Base-by-base conservation (phyloP, 164 flowering plant species). In the Buxus sempervirens region DNA sequence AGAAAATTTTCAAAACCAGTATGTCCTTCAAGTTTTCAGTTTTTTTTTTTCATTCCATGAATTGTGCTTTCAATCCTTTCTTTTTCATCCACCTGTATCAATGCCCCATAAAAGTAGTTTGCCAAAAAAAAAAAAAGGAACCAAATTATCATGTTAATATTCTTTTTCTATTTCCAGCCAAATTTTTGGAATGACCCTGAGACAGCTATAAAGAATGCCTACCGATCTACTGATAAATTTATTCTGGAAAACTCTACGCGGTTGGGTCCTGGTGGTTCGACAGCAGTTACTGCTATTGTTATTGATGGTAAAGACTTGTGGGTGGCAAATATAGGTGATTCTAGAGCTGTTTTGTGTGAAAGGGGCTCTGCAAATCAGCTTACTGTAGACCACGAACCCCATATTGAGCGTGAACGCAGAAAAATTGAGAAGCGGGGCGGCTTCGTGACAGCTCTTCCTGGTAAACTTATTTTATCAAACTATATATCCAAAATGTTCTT, bases 221-320 rank as follows among this genome's bases (percentile, higher is more conserved):
- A 89, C 64, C 55, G 72, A 32, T 67, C 73, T 32, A 89, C 91
- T 0, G 86, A 90, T 75, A 78, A 82, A 66, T 55, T 58, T 66
- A 88, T 90, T 25, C 70, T 88, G 16, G 84, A 81, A 42, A 84
- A 82, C 25, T 60, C 83, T 15, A 67, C 73, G 65, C 78, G 78
- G 49, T 73, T 86, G 24, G 93, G 90, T 38, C 81, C 80, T 19
- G 93, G 93, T 64, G 93, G 93, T 19, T 88, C 93, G 1, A 88
- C 93, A 12, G 90, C 93, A 24, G 93, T 88, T 41, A 88, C 93
- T 42, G 90, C 90, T 20, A 85, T 88, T 64, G 81, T 88, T 25
- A 81, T 86, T 63, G 85, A 88, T 73, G 86, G 89, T 45, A 82
- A 77, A 67, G 80, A 79, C 45, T 58, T 88, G 61, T 82, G 83